A percentile compares a stretch with the other conserved stretches of the same genome.
phyloP scores from a whole-genome alignment of 495 filamentous ascomycete genomes.

The Chaetomium tenue region DNA sequence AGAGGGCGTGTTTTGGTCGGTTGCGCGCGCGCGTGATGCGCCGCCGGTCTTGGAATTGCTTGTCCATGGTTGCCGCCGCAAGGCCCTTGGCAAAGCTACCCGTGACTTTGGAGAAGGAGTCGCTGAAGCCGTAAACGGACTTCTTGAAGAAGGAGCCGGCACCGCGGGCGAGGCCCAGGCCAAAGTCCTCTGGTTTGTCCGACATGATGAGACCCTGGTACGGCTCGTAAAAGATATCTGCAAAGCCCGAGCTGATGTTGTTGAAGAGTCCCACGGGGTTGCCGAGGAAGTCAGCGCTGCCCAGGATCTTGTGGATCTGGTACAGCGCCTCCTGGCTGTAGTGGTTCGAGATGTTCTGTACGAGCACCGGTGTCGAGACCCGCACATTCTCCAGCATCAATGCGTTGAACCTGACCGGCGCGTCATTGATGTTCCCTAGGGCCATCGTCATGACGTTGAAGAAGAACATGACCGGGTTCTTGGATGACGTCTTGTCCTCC shows the following conservation, averaged over 20 bases:
- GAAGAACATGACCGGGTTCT: conserved; percentile 95
- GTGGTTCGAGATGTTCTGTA: conserved; percentile 82
- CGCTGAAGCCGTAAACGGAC: conserved; percentile 92
- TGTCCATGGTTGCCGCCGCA: conserved; percentile 91
- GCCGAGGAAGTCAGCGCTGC: conserved; percentile 96
- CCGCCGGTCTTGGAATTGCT: conserved; percentile 94
- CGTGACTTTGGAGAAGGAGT: conserved; percentile 94
- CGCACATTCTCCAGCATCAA: conserved; percentile 94
- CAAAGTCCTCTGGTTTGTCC: conserved; percentile 89
- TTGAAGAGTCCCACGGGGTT: conserved; percentile 98
- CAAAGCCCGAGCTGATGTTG: conserved; percentile 93
- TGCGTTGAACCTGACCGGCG: conserved; percentile 86
- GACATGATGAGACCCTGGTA: conserved; percentile 98
- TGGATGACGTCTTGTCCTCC: conserved; percentile 85
- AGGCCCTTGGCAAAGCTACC: conserved; percentile 95
- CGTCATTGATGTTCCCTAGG: conserved; percentile 97
- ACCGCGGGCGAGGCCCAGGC: conserved; percentile 91
- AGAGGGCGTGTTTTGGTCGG: conserved; percentile 92
- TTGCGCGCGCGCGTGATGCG: conserved; percentile 92
- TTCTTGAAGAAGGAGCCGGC: conserved; percentile 98
- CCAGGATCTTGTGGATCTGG: conserved; percentile 93
- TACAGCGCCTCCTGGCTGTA: conserved; percentile 95
- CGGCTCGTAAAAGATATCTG: conserved; percentile 97
- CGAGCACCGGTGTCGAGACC: conserved; percentile 78
- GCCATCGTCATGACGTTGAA: conserved; percentile 99